Evolutionary conservation across 768 basidiomycete species (phyloP).

Genomic region (Hebeloma cylindrosporum): DNA sequence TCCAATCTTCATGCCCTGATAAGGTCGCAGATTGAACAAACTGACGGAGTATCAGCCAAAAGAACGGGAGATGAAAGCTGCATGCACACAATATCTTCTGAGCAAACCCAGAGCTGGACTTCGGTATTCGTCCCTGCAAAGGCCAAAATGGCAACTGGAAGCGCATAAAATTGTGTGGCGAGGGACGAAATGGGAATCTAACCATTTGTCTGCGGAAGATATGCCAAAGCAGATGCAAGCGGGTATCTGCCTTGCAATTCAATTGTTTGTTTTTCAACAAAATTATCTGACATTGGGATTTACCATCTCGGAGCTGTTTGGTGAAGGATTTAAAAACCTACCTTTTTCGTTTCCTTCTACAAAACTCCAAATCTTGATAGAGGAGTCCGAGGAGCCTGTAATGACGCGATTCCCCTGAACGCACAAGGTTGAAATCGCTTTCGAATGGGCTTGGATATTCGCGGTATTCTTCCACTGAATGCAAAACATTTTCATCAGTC

Average conservation of each 20-base stretch:
- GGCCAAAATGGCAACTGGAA: conserved; percentile 66
- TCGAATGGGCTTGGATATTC: conserved; percentile 59
- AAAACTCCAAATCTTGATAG: conserved; percentile 73
- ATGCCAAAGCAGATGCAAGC: conserved; percentile 60
- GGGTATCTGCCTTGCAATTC: conserved; percentile 71
- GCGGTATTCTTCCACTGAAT: conserved; percentile 55
- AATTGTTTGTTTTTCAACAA: conserved; percentile 57
- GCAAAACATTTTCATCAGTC: conserved; percentile 20
- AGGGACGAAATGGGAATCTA: not conserved
- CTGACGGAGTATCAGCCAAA: conserved; percentile 32
- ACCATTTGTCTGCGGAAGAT: conserved; percentile 73
- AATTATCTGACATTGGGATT: conserved; percentile 28
- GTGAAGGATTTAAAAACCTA: not conserved
- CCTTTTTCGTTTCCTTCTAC: conserved; percentile 29
- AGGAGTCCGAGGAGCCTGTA: conserved; percentile 83
- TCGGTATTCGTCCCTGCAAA: conserved; percentile 79
- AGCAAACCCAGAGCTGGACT: conserved; percentile 76
- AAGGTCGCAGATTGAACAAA: conserved; percentile 61
- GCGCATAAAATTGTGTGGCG: conserved; percentile 4
- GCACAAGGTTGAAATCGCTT: conserved; percentile 69
- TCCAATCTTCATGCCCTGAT: conserved; percentile 95
- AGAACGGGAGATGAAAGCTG: not conserved
- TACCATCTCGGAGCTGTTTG: not conserved
- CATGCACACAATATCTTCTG: conserved; percentile 50
- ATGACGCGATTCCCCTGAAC: conserved; percentile 50